Evolutionary conservation across 2,329 filamentous ascomycete species (phyloP).

Genomic region (Colletotrichum sp.): DNA sequence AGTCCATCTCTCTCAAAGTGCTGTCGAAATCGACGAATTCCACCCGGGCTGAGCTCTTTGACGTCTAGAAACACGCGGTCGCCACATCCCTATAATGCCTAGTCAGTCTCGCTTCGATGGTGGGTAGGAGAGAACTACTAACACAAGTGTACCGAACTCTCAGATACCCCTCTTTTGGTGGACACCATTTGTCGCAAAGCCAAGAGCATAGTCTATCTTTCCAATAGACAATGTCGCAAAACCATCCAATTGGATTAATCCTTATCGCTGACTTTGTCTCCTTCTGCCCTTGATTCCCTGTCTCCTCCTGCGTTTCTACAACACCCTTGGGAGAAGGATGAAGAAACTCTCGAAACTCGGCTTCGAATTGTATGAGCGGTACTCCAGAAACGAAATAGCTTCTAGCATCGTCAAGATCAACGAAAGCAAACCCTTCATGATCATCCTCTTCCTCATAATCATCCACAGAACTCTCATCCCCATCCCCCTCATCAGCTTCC

Average conservation of each 20-base stretch:
- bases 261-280: neutral
- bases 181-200: neutral
- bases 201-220: neutral
- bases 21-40: neutral
- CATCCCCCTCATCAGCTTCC: neutral
- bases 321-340: neutral
- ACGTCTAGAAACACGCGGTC: neutral
- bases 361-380: neutral
- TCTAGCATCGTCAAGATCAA: neutral
- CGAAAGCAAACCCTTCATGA: rapidly evolving
- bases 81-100: neutral
- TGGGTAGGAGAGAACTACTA: too few species aligned
- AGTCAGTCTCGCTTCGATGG: neutral
- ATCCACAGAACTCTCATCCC: neutral
- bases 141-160: neutral
- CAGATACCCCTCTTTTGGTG: neutral
- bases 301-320: neutral
- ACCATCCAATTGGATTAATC: too few species aligned
- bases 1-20: neutral
- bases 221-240: neutral
- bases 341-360: neutral
- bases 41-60: neutral
- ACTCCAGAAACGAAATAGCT: neutral
- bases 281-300: rapidly evolving
- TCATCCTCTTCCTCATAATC: neutral